phyloP scores from a whole-genome alignment of 1,139 yeast genomes.

The Debaryomycetaceae sp. region DNA sequence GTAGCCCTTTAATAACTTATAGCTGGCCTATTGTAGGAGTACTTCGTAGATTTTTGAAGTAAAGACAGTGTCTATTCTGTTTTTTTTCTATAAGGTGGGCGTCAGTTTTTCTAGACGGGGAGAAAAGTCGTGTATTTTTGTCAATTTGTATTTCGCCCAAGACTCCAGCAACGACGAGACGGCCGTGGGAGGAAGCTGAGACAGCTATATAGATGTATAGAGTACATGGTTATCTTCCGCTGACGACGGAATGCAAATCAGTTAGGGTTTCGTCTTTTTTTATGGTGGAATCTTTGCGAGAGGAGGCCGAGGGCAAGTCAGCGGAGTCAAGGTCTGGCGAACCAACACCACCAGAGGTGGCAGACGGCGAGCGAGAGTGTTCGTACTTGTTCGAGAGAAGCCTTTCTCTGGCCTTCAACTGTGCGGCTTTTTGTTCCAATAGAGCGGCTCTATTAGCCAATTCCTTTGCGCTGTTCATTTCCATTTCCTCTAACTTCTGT shows the following conservation, averaged over 20 bases:
- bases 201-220: not conserved
- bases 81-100: not conserved
- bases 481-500: constrained; percentile 73
- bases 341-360: not conserved
- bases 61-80: not conserved
- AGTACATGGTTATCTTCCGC: constrained; percentile 2
- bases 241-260: constrained; percentile 48
- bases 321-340: constrained; percentile 6
- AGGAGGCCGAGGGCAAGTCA: constrained; percentile 1
- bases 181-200: not conserved
- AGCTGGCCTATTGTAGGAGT: too few species aligned
- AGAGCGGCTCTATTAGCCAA: constrained; percentile 70
- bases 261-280: constrained; percentile 54
- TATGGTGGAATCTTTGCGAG: constrained; percentile 12
- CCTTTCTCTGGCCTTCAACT: constrained; percentile 63
- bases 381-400: constrained; percentile 42
- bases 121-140: not conserved
- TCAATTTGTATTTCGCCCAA: not conserved
- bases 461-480: constrained; percentile 72
- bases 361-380: not conserved
- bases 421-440: constrained; percentile 72
- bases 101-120: constrained; percentile 2
- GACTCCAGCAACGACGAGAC: not conserved
- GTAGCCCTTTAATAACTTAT: too few species aligned
- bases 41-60: too few species aligned